phyloP scores from a whole-genome alignment of 257 asterid species.

The Verbascum thapsus region DNA sequence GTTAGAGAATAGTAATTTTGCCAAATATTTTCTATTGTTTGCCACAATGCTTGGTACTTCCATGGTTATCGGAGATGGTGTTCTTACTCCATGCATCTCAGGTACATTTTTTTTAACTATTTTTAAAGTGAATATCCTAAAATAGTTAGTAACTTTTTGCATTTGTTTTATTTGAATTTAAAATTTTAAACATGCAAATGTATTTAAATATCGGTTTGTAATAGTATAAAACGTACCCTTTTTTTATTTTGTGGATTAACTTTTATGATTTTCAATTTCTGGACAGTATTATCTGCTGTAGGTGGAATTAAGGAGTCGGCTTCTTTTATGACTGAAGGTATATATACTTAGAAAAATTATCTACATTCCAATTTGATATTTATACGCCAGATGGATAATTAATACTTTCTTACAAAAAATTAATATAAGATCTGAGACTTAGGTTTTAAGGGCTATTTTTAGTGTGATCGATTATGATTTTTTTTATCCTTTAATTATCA shows the following conservation, averaged over 20 bases:
- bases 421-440: too few species aligned
- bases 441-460: too few species aligned
- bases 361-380: too few species aligned
- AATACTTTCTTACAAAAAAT: too few species aligned
- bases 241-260: neutral
- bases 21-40: slow-evolving; percentile 41
- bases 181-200: too few species aligned
- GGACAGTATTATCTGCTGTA: slow-evolving; percentile 59
- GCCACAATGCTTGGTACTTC: slow-evolving; percentile 77
- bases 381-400: too few species aligned
- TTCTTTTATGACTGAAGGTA: slow-evolving; percentile 41
- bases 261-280: neutral
- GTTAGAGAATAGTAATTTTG: slow-evolving; percentile 45
- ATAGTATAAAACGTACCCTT: too few species aligned
- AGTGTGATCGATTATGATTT: too few species aligned
- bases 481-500: too few species aligned
- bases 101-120: slow-evolving; percentile 38
- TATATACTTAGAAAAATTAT: neutral
- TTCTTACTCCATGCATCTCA: slow-evolving; percentile 75
- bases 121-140: too few species aligned
- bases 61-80: slow-evolving; percentile 88
- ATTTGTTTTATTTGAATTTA: neutral
- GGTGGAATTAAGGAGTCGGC: slow-evolving; percentile 55
- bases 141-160: neutral
- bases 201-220: too few species aligned